Conservation (phyloP, 2,329 filamentous ascomycete species). For the Xylaria sp. region DNA sequence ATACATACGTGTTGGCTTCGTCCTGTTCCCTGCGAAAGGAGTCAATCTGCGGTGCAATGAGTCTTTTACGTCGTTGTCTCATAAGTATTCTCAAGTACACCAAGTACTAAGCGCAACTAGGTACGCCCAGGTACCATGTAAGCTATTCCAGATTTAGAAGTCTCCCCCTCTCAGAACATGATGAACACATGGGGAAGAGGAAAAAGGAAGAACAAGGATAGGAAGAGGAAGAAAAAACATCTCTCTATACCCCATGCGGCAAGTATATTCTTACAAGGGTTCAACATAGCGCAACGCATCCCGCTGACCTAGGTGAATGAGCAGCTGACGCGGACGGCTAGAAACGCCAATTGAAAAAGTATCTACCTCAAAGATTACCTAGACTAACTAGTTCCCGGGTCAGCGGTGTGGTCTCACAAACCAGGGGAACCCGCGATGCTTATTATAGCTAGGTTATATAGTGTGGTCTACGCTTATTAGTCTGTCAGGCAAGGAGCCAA, state of each 20-base stretch:
- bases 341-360: not conserved
- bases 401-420: conserved; percentile 32
- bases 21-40: not conserved
- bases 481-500: conserved; percentile 10
- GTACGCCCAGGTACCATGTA: conserved; percentile 34
- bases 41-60: not conserved
- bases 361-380: not conserved
- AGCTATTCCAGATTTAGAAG: conserved; percentile 28
- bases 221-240: not conserved
- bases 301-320: conserved; percentile 34
- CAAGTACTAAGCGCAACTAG: conserved; percentile 18
- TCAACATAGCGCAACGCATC: conserved; percentile 9
- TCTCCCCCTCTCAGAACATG: not conserved
- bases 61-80: not conserved
- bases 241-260: not conserved
- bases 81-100: conserved; percentile 7
- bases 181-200: not conserved
- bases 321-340: conserved; percentile 20
- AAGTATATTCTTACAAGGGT: conserved; percentile 26
- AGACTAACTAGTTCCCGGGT: conserved; percentile 1
- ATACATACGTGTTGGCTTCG: not conserved
- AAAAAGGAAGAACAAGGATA: not conserved
- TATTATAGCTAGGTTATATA: not conserved
- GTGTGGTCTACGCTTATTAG: not conserved
- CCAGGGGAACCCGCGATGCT: conserved; percentile 24